Evolutionary conservation across 1,284 basidiomycete species (phyloP).

Genomic region (Trichosporon coremiiforme): DNA sequence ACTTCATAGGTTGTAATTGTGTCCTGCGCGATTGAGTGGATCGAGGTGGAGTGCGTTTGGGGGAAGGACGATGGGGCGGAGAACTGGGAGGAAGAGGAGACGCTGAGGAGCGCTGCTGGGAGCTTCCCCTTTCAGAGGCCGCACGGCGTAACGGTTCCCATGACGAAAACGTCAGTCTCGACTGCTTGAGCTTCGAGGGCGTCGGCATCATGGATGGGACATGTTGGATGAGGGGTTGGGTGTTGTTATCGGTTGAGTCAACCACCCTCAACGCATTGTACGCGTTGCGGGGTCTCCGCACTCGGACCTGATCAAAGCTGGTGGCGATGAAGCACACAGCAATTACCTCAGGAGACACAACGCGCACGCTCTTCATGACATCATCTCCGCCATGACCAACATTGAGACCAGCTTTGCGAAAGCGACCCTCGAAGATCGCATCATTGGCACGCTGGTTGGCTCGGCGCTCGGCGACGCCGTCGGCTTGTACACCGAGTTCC

Average conservation of each 20-base stretch:
- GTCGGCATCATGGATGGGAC: conserved; percentile 3
- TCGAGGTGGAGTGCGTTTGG: neutral
- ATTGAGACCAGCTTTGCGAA: neutral
- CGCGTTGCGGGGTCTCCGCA: neutral
- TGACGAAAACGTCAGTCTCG: neutral
- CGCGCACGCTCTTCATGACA: neutral
- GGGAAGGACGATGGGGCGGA: neutral
- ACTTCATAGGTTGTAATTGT: neutral
- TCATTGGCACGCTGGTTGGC: conserved; percentile 24
- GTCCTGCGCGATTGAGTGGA: neutral
- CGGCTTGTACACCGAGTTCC: conserved; percentile 32
- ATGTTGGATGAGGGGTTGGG: neutral
- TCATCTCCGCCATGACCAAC: neutral
- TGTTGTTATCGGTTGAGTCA: neutral
- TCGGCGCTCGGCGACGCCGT: conserved; percentile 30
- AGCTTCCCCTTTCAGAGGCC: neutral
- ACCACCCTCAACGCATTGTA: neutral
- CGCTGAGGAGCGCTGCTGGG: neutral
- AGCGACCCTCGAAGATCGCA: conserved; percentile 24
- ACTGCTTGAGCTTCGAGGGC: conserved; percentile 6
- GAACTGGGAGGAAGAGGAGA: neutral
- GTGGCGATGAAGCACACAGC: neutral
- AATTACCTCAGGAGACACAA: neutral
- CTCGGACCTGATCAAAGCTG: neutral
- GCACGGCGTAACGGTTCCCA: neutral